Percentiles rank a stretch among this genome's conserved stretches.
These are phyloP conservation scores for Alloteropsis semialata DNA, from an alignment of 176 grass and related monocot species.

Conservation along the genomic window DNA sequence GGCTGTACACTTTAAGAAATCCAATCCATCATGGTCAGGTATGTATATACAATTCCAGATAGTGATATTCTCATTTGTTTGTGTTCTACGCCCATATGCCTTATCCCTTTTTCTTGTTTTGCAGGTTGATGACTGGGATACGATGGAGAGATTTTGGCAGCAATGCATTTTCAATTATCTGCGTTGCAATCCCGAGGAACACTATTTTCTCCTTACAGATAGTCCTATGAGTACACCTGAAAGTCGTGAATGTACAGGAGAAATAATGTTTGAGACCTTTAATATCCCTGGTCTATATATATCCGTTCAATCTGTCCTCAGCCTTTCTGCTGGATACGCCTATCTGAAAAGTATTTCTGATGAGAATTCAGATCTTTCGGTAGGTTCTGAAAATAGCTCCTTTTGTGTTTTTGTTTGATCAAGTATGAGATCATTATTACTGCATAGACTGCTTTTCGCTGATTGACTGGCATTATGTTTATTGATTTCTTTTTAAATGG, in stretches of 20 bases:
- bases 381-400: conserved; percentile 40
- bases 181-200: conserved; percentile 87
- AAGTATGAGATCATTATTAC: conserved; percentile 7
- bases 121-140: conserved; percentile 94
- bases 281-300: conserved; percentile 95
- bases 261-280: conserved; percentile 99
- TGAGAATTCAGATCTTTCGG: conserved; percentile 43
- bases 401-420: conserved; percentile 17
- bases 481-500: neutral
- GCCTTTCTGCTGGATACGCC: conserved; percentile 82
- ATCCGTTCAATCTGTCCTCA: conserved; percentile 86
- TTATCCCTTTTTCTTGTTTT: conserved; percentile 24
- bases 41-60: conserved; percentile 1
- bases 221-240: conserved; percentile 84
- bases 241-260: conserved; percentile 92
- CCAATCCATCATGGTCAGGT: conserved; percentile 88
- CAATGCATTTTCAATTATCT: conserved; percentile 93
- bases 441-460: neutral
- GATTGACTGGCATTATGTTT: neutral
- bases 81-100: neutral
- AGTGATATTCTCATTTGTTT: neutral
- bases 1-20: conserved; percentile 65
- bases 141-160: conserved; percentile 99
- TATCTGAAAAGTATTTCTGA: conserved; percentile 54
- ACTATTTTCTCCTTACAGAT: conserved; percentile 92